Percentiles rank a stretch among this genome's conserved stretches.
phyloP scores from a whole-genome alignment of 768 basidiomycete species.

The Mycena sanguinolenta region DNA sequence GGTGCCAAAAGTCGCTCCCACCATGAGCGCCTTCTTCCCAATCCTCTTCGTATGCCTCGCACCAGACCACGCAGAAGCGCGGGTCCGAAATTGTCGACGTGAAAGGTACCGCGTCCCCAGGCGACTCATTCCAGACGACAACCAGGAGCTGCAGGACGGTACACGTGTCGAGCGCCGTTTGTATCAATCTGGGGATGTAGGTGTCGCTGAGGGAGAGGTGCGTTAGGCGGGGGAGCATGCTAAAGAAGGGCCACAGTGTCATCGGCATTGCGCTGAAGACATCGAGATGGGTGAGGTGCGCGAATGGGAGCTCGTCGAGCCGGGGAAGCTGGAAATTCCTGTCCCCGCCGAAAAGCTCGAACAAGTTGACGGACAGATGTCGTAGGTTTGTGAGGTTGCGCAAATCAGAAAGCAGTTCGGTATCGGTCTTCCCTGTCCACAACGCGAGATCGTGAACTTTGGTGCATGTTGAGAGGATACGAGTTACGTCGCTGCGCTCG shows the following conservation, averaged over 20 bases:
- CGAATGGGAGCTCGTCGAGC: background rate
- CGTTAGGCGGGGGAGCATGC: conserved; percentile 17
- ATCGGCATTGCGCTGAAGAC: conserved; percentile 14
- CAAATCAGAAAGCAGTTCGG: conserved; percentile 11
- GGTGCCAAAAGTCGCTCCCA: conserved; percentile 20
- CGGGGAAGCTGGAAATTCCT: background rate
- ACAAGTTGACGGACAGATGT: conserved; percentile 24
- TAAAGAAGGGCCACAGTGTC: conserved; percentile 21
- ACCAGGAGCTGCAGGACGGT: conserved; percentile 15
- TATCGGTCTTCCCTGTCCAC: conserved; percentile 29
- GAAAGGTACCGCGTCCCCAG: background rate
- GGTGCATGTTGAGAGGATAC: conserved; percentile 27
- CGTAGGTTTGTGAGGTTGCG: conserved; percentile 14
- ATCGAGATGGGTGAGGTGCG: conserved; percentile 30
- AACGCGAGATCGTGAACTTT: conserved; percentile 14
- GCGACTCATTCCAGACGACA: conserved; percentile 3
- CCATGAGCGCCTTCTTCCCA: conserved; percentile 27
- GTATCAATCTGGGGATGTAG: background rate
- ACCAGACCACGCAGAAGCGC: conserved; percentile 21
- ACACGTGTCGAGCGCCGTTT: conserved; percentile 2
- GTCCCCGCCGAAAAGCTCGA: conserved; percentile 14
- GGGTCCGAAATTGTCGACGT: conserved; percentile 15
- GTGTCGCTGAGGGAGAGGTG: conserved; percentile 23
- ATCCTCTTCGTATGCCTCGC: conserved; percentile 4
- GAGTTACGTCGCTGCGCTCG: background rate